These are phyloP conservation scores for Trichoderma atroviride DNA, from an alignment of 2,329 filamentous ascomycete species.

Conservation along the genomic window DNA sequence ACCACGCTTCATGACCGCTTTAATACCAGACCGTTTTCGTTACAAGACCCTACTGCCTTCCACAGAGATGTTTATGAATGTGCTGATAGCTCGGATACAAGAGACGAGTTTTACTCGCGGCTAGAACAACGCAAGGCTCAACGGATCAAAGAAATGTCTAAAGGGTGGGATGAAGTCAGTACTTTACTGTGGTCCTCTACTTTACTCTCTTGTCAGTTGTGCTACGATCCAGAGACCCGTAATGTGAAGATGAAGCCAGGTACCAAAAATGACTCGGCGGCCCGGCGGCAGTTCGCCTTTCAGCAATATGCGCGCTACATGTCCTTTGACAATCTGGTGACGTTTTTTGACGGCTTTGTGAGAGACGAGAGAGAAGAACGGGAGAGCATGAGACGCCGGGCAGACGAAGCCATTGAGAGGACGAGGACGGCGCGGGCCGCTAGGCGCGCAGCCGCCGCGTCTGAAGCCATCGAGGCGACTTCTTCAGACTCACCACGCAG, in stretches of 20 bases:
- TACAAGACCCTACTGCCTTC: slow-evolving; percentile 7
- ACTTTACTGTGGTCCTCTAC: not conserved
- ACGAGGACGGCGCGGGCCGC: no score
- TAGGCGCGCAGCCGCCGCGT: not conserved
- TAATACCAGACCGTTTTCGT: not conserved
- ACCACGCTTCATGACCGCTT: slow-evolving; percentile 8
- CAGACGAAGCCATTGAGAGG: not conserved
- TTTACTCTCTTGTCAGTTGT: not conserved
- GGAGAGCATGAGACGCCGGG: not conserved
- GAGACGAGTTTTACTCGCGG: not conserved
- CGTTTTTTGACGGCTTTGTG: not conserved
- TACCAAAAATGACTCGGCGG: not conserved
- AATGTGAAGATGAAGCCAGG: not conserved
- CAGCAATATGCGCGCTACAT: not conserved
- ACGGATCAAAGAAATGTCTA: not conserved
- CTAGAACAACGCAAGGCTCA: not conserved
- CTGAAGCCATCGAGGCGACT: not conserved
- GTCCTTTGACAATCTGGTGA: slow-evolving; percentile 1
- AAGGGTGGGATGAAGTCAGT: not conserved
- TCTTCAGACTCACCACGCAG: not conserved
- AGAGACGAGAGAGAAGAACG: not conserved
- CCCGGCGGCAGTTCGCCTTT: not conserved
- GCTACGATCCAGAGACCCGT: not conserved
- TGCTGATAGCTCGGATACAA: not conserved
- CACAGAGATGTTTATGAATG: not conserved